Base-by-base conservation (phyloP, 768 basidiomycete genomes). In the Tephrocybe sp. region DNA sequence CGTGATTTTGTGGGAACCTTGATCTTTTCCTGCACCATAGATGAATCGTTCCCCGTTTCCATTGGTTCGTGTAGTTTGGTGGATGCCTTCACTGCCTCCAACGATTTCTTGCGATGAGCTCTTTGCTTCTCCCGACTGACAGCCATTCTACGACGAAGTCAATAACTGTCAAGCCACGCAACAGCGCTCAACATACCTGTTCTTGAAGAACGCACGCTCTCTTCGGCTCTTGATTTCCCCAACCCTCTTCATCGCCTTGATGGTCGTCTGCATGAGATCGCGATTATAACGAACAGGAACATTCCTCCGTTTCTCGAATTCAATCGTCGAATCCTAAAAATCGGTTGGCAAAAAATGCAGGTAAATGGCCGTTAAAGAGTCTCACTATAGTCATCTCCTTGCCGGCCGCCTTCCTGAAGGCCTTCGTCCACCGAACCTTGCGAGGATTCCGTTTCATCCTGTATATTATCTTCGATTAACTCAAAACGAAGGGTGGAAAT, bases 401-500 rank as follows among this genome's bases (percentile, higher is more conserved):
- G 45, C 97, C 97, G 43, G 94, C 91, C 16, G 97, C 94, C 69
- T 93, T 95, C 57, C 97, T 82, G 79, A 99, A 99, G 18, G 97
- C 97, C 69, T 99, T 99, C 38, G 97, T 99, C 97, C 97, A 99
- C 59, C 91, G 78, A 30, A 99, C 94, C 71, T 99, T 99, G 53
- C 97, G 86, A 38, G 97, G 97, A 72, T 98, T 99, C 31, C 97
- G 88, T 76, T 98, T 98, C 97, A 98, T 97, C 70, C 93, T 94
- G 33, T 19, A 16, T 19, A 50, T 4, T 42, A 47, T 24, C 7
- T n/a, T n/a, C 21, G 37, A 47, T 36, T 29, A 39, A 41, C 16
- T 45, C 9, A 46, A 21, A 27, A 34, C 50, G 40, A 54, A 44
- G 2, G 12, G 13, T 44, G 25, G 42, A 22, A 41, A 50, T 25